Percentiles rank a stretch among this genome's conserved stretches.
Conservation (phyloP, 768 basidiomycete species). For the Calocybe indica region DNA sequence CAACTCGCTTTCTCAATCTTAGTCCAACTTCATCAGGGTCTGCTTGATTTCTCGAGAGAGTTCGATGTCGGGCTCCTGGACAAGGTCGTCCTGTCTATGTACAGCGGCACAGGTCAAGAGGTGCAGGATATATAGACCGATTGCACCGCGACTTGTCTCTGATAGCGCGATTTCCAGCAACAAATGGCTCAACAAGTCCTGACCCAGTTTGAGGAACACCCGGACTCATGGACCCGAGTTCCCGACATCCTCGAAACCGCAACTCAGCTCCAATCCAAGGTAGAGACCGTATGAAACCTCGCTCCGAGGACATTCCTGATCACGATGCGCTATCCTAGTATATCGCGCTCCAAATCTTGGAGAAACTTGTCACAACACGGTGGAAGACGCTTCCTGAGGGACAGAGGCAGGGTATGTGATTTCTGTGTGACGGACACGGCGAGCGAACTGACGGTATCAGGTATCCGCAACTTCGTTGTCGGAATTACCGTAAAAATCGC, state of each 20-base stretch:
- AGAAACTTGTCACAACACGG: constrained; percentile 88
- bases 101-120: constrained; percentile 78
- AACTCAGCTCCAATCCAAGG: constrained; percentile 83
- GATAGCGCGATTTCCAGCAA: constrained; percentile 53
- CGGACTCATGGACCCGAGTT: constrained; percentile 96
- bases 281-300: constrained; percentile 17
- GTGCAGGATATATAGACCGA: constrained; percentile 35
- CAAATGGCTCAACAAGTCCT: constrained; percentile 90
- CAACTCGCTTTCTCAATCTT: too few species aligned
- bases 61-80: constrained; percentile 93
- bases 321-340: constrained; percentile 46
- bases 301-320: constrained; percentile 8
- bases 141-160: constrained; percentile 4
- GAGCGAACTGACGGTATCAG: constrained; percentile 26
- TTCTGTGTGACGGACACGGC: not conserved
- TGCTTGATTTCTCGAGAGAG: constrained; percentile 91
- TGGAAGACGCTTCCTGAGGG: constrained; percentile 96
- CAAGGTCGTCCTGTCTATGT: constrained; percentile 89
- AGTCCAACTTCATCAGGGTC: constrained; percentile 40
- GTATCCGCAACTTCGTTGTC: constrained; percentile 96
- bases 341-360: constrained; percentile 94
- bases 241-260: constrained; percentile 89
- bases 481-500: constrained; percentile 89
- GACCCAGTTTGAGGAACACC: constrained; percentile 94
- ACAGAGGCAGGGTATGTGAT: constrained; percentile 72